A percentile compares a stretch with the other conserved stretches of the same genome.
Evolutionary conservation across 345 rosid species (phyloP).

Genomic region (Erysimum cheiranthoides): DNA sequence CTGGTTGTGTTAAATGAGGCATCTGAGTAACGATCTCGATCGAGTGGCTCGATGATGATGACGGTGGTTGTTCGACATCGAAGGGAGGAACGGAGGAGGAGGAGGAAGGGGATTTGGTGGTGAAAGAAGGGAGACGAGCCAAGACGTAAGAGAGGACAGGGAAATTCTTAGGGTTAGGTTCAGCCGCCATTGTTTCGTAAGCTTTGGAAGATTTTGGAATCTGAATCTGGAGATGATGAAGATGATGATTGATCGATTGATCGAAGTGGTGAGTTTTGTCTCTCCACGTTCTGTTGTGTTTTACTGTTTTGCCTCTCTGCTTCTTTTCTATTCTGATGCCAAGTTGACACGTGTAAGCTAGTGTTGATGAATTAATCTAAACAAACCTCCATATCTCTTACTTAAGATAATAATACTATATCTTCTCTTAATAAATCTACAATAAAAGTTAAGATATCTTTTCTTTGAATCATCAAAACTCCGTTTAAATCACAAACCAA

Average conservation of each 20-base stretch:
- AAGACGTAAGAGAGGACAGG: constrained; percentile 94
- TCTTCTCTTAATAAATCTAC: too few species aligned
- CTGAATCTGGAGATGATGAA: constrained; percentile 32
- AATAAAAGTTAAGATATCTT: too few species aligned
- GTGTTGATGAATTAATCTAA: background rate
- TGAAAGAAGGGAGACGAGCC: constrained; percentile 73
- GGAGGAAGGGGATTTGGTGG: constrained; percentile 50
- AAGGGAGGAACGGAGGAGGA: constrained; percentile 38
- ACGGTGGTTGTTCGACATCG: constrained; percentile 48
- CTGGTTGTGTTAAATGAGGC: constrained; percentile 70
- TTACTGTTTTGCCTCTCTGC: background rate
- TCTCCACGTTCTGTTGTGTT: background rate
- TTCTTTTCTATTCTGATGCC: background rate
- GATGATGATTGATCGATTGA: constrained; percentile 15
- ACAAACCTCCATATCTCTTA: too few species aligned
- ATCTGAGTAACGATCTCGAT: constrained; percentile 55
- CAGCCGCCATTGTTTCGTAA: constrained; percentile 42
- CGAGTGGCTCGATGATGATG: constrained; percentile 2
- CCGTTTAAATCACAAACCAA: too few species aligned
- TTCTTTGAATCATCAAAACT: too few species aligned
- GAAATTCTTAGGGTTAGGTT: constrained; percentile 76
- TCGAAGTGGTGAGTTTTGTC: background rate
- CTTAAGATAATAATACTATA: too few species aligned
- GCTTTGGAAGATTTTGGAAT: constrained; percentile 33
- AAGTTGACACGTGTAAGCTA: constrained; percentile 20